Evolutionary conservation across 345 rosid genomes (phyloP), one percentile per base, ranked within the genome.

Genomic region (Laguncularia racemosa): DNA sequence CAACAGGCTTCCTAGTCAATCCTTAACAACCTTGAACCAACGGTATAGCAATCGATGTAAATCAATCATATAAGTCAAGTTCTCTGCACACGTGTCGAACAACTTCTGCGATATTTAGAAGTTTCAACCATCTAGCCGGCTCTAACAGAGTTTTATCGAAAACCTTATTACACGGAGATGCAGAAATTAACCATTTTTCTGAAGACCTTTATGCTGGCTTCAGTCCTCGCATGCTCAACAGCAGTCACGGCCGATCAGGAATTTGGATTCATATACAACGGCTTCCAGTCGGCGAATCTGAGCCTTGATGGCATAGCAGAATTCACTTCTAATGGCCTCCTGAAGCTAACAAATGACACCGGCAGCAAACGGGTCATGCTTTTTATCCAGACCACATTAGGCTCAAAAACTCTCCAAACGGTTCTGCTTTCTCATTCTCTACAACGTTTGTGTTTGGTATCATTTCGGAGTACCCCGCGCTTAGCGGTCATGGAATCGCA

Each of bases 381-480:
- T 88, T 88, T 50, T 73, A 74, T 51, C 70, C 65, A 18, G 13
- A 56, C 10, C 70, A 57, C 1, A 14, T 73, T 16, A 0, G 7
- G 13, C 57, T 88, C 81, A 83, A 77, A 66, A 75, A 68, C 68
- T 69, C 83, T 0, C 6, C 73, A 5, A 61, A 66, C 46, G 61
- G 63, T 45, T 44, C 65, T 3, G 70, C 57, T 53, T 19, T 62
- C 66, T 67, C 84, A 52, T 84, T 84, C 75, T 73, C 88, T 3
- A 17, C 86, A 56, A 69, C 80, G 53, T 85, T 83, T 62, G 67
- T 81, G 55, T 89, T 85, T n/a, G 84, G 73, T 2, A 85, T 89
- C 28, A 48, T 50, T 10, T 49, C 91, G 15, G 50, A 63, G 13
- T 45, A 44, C n/a, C 10, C 48, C 4, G 5, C 0, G 0, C 53